Percentiles rank a stretch among this genome's conserved stretches.
Evolutionary conservation across 176 grass and related monocot species (phyloP).

Genomic region (Oryza meyeriana): DNA sequence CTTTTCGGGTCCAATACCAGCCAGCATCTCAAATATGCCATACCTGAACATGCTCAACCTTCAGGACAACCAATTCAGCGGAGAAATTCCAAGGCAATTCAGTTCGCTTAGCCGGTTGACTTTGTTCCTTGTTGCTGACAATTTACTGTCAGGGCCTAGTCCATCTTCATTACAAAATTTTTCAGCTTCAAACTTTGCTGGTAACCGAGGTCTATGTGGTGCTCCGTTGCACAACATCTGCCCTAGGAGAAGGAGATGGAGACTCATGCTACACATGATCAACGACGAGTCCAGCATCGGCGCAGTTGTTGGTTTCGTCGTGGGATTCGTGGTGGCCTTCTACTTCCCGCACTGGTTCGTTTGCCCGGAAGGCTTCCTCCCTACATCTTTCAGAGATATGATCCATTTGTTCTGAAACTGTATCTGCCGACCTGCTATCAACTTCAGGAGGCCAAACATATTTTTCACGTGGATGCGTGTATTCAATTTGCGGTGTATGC

Average conservation of each 20-base stretch:
- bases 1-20: too few species aligned
- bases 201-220: slow-evolving; percentile 16
- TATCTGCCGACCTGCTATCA: too few species aligned
- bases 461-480: too few species aligned
- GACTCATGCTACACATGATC: not conserved
- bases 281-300: slow-evolving; percentile 5
- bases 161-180: not conserved
- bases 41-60: slow-evolving; percentile 32
- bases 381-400: not conserved
- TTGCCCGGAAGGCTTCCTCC: not conserved
- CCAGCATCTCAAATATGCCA: too few species aligned
- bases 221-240: too few species aligned
- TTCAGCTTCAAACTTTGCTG: not conserved
- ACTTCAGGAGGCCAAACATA: too few species aligned
- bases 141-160: not conserved
- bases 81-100: slow-evolving; percentile 7
- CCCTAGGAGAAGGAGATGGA: not conserved
- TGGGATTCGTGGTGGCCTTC: slow-evolving; percentile 13
- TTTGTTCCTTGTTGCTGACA: slow-evolving; percentile 31
- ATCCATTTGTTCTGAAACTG: not conserved
- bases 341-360: slow-evolving; percentile 14
- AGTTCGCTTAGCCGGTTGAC: not conserved
- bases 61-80: slow-evolving; percentile 36
- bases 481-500: too few species aligned
- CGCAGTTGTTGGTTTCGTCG: not conserved